Evolutionary conservation across 306 rosid genomes (phyloP).

Genomic region (Rosa lucieae): DNA sequence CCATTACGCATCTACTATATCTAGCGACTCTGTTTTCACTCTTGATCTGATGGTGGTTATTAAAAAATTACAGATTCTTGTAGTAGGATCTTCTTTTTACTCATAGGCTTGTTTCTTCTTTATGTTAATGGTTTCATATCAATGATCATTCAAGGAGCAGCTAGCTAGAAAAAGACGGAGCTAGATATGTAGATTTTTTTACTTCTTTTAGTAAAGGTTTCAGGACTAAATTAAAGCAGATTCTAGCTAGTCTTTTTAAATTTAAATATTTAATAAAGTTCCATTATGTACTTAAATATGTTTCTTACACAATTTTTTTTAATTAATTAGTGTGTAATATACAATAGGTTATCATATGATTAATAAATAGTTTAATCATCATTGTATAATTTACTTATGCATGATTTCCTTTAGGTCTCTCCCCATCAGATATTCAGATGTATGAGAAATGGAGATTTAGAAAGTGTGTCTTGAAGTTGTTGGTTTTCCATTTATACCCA

Average conservation of each 20-base stretch:
- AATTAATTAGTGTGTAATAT: background rate
- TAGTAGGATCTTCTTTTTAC: background rate
- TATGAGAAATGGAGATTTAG: background rate
- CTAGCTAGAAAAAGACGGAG: background rate
- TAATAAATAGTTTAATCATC: background rate
- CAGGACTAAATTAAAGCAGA: slow-evolving; percentile 25
- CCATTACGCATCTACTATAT: background rate
- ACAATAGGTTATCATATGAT: background rate
- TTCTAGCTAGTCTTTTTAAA: background rate
- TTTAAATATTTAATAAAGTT: background rate
- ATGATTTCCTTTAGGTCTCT: background rate
- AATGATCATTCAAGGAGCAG: background rate
- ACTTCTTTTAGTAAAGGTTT: slow-evolving; percentile 17
- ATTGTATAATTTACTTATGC: background rate
- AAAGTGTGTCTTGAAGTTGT: slow-evolving; percentile 9
- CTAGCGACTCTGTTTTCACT: slow-evolving; percentile 8
- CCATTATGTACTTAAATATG: background rate
- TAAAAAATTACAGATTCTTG: background rate
- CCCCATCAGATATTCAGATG: background rate
- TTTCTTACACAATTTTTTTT: background rate
- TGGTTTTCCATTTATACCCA: slow-evolving; percentile 1
- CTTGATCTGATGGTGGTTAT: slow-evolving; percentile 6
- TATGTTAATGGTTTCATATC: slow-evolving; percentile 7
- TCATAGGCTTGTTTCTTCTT: background rate
- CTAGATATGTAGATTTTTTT: background rate